Percentiles rank a stretch among this genome's conserved stretches.
Conservation (phyloP, 805 yeast species). For the Hermanozyma aechmeae region DNA sequence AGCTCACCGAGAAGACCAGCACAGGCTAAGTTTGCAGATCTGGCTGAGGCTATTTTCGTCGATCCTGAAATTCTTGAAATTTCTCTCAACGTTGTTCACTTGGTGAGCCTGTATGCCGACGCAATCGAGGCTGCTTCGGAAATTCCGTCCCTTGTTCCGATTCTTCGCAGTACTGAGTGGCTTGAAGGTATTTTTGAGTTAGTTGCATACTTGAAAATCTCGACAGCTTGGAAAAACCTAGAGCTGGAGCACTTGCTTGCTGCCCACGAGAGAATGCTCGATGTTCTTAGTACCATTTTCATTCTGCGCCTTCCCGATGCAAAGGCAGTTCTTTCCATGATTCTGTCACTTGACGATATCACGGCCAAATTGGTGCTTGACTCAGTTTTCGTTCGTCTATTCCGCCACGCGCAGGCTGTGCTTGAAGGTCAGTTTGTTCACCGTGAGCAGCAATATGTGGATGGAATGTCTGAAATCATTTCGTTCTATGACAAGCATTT, state of each 20-base stretch:
- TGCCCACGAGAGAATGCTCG: constrained; percentile 15
- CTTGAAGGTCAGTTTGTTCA: constrained; percentile 23
- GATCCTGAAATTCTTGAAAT: constrained; percentile 12
- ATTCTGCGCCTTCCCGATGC: constrained; percentile 18
- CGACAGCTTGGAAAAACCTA: constrained; percentile 1
- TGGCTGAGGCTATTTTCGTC: neutral
- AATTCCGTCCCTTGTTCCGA: constrained; percentile 11
- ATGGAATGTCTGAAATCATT: constrained; percentile 16
- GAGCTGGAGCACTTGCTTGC: constrained; percentile 9
- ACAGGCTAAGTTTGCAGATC: constrained; percentile 1
- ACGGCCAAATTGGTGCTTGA: constrained; percentile 25
- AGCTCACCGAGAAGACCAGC: constrained; percentile 16
- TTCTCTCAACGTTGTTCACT: constrained; percentile 24
- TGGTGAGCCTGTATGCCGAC: constrained; percentile 24
- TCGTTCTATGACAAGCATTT: constrained; percentile 20
- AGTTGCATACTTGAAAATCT: constrained; percentile 21
- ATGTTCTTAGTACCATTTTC: constrained; percentile 26
- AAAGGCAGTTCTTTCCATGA: constrained; percentile 13
- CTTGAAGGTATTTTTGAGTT: constrained; percentile 31
- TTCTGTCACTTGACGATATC: constrained; percentile 21
- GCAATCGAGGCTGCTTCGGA: constrained; percentile 18
- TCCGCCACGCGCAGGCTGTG: constrained; percentile 24
- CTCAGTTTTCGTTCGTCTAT: constrained; percentile 24
- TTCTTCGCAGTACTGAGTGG: constrained; percentile 22
- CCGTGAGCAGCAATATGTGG: constrained; percentile 21